phyloP scores from a whole-genome alignment of 495 filamentous ascomycete species.

The Hypoxylon fuscum region DNA sequence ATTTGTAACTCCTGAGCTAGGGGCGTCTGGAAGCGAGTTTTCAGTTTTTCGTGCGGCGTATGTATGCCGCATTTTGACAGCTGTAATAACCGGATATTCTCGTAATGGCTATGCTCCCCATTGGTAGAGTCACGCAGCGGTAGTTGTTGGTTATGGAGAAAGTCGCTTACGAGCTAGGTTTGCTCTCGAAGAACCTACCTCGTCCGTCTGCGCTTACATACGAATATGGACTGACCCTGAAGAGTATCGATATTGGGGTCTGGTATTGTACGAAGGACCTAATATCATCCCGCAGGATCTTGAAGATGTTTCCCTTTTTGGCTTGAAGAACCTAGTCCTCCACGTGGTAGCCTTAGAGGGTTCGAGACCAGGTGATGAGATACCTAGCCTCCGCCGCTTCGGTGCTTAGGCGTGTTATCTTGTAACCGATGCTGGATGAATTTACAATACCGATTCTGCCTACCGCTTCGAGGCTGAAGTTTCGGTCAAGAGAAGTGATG shows the following conservation, averaged over 20 bases:
- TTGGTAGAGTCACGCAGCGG: slow-evolving; percentile 3
- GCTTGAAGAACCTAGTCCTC: slow-evolving; percentile 16
- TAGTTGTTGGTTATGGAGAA: not conserved
- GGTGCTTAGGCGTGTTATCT: slow-evolving; percentile 2
- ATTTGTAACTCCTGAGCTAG: not conserved
- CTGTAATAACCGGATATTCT: not conserved
- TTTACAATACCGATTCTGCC: slow-evolving; percentile 29
- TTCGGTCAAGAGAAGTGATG: slow-evolving; percentile 29
- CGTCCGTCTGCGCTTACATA: not conserved
- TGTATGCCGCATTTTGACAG: not conserved
- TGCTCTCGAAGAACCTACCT: not conserved
- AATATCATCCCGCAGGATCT: slow-evolving; percentile 23
- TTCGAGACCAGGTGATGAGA: not conserved
- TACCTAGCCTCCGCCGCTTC: slow-evolving; percentile 1
- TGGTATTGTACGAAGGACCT: slow-evolving; percentile 7
- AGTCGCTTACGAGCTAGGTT: slow-evolving; percentile 5
- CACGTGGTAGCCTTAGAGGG: slow-evolving; percentile 12
- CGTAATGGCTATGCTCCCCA: not conserved
- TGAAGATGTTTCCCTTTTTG: slow-evolving; percentile 14
- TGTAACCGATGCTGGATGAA: slow-evolving; percentile 5
- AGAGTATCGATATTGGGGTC: slow-evolving; percentile 13
- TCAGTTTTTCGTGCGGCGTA: not conserved
- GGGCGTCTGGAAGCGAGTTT: not conserved
- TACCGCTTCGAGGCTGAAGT: slow-evolving; percentile 30
- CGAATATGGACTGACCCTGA: not conserved